Base-by-base conservation (phyloP, 805 yeast genomes). In the Myxozyma neotropica region DNA sequence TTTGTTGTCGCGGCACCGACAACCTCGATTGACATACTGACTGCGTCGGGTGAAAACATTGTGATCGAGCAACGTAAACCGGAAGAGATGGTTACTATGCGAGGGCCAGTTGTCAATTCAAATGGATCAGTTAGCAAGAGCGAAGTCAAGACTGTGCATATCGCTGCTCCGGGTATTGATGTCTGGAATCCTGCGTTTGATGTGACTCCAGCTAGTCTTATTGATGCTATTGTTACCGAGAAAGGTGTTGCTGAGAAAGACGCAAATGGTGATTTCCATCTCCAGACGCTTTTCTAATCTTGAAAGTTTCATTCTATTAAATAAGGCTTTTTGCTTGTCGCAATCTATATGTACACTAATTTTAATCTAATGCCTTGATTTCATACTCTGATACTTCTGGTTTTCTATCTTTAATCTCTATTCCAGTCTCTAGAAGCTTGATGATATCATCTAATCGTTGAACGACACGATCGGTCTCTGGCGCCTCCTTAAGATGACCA, bases 121-220 rank as follows among this genome's bases (percentile, higher is more conserved):
- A 69, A 72, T 24, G 78, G 68, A 23, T 55, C 43, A 15, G 57
- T 69, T 13, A 44, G 61, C 39, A 49, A 61, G 6, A 53, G 77
- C 76, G 6, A 64, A 62, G 17, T 67, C 71, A 40, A 62, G 65
- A 84, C 84, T 19, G 87, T 91, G 13, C 87, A 88, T 40, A 81
- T 87, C 58, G 96, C 97, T 0, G 94, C 98, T 2, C 87, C 88
- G 1, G 88, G 87, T 0, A 86, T 92, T 33, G 76, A 80, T 3
- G 96, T 91, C 1, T 93, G 97, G 97, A 94, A 94, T 69, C 99
- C 99, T 0, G 87, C 97, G 0, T 93, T 93, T 69, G 99, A 93
- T 70, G 90, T 94, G 15, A 90, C 98, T 2, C 96, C 96, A 0
- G 85, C 86, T 68, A 80, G 80, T 46, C 75, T 87, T 39, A 91